Evolutionary conservation across 306 rosid genomes (phyloP), one percentile per base, ranked within the genome.

Genomic region (Castanopsis chinensis): DNA sequence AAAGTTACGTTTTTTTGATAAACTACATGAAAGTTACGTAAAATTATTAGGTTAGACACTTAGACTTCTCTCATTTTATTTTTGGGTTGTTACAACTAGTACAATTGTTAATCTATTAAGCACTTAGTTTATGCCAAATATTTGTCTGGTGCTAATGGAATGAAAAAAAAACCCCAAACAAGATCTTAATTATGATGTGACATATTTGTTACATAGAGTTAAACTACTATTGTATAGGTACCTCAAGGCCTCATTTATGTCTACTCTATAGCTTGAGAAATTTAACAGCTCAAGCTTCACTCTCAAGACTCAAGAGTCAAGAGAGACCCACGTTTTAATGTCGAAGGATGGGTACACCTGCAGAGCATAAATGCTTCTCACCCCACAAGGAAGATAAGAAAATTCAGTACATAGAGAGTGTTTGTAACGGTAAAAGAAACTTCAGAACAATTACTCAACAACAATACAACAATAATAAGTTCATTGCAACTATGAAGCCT

Each of bases 321-420:
- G 45, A 8, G 45, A 49, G 53, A 49, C 17, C 53, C 82, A 68
- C 65, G 17, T 73, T 73, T 81, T 84, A 81, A 69, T 81, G 84
- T 45, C 77, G 74, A 72, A 37, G 86, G 78, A 81, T 67, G 69
- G 65, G 14, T 72, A 73, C 77, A 73, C 77, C 76, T 83, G 81
- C 79, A 76, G 57, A 81, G 69, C 75, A 63, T 84, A 76, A 87
- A 84, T 87, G 86, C 86, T 59, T 78, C 45, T 59, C 72, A 41
- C 68, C 53, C 57, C 32, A 61, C 64, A 71, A 58, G 75, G 75
- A 64, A 67, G 43, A 71, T 59, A 79, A 59, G 60, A n/a, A n/a
- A 28, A 65, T 56, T 43, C 82, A 86, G 70, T 35, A n/a, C n/a
- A n/a, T n/a, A n/a, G n/a, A n/a, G 32, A 58, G 28, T n/a, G 15